These are phyloP conservation scores for Metschnikowia sp. DNA, from an alignment of 805 yeast species.

Conservation along the genomic window DNA sequence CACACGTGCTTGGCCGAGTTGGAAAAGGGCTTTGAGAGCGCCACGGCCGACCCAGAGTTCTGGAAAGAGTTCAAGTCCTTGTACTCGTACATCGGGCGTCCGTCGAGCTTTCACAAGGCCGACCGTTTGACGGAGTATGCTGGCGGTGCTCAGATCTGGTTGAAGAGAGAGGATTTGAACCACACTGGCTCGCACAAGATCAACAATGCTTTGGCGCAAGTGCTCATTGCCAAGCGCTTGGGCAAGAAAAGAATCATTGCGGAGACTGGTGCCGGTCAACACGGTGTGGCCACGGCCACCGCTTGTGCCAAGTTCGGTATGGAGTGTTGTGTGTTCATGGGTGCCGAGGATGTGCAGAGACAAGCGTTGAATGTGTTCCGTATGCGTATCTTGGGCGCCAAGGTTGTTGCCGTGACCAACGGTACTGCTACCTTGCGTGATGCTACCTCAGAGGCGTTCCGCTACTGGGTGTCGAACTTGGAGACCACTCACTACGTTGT, in stretches of 20 bases:
- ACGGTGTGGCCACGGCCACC: slow-evolving; percentile 90
- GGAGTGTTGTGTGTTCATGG: slow-evolving; percentile 95
- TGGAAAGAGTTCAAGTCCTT: slow-evolving; percentile 88
- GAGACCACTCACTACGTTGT: slow-evolving; percentile 89
- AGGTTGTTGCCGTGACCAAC: slow-evolving; percentile 86
- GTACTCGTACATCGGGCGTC: slow-evolving; percentile 94
- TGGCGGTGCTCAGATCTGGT: slow-evolving; percentile 93
- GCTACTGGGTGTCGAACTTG: slow-evolving; percentile 90
- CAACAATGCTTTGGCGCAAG: slow-evolving; percentile 82
- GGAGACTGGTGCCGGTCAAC: slow-evolving; percentile 93
- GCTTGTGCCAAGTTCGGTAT: slow-evolving; percentile 92
- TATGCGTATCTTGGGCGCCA: slow-evolving; percentile 95
- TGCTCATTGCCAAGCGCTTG: slow-evolving; percentile 70
- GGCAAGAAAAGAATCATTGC: slow-evolving; percentile 79
- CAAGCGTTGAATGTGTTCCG: slow-evolving; percentile 98
- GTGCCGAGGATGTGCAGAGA: slow-evolving; percentile 98
- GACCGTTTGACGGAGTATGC: slow-evolving; percentile 84
- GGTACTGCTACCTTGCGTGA: slow-evolving; percentile 97
- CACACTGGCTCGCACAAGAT: slow-evolving; percentile 89
- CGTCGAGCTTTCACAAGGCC: slow-evolving; percentile 88
- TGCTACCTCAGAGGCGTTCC: slow-evolving; percentile 95
- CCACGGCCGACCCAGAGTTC: slow-evolving; percentile 83
- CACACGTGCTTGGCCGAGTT: slow-evolving; percentile 88
- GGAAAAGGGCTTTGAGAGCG: slow-evolving; percentile 82
- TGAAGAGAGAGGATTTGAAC: slow-evolving; percentile 93